Base-by-base conservation (phyloP, 2,329 filamentous ascomycete species). In the Stachybotrys chartarum region DNA sequence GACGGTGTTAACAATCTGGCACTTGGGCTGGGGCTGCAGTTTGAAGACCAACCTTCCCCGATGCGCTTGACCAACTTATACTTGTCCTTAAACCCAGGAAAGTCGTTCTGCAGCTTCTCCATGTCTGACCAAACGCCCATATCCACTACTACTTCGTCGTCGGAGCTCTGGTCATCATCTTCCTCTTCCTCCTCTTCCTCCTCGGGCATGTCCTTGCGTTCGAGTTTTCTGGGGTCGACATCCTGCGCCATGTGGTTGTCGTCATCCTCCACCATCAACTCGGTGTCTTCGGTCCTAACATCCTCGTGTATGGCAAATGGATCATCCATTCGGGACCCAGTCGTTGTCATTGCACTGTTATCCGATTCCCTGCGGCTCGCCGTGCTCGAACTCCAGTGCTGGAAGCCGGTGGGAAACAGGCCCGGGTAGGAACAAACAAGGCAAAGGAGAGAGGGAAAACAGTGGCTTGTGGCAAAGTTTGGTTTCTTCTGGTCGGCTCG, bases 31-130 rank as follows among this genome's bases (percentile, higher is more conserved):
- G n/a, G 17, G n/a, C 12, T 42, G 35, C 14, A 14, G 5, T 14
- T 10, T 54, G 35, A 54, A 6, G 35, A 63, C 66, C 55, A 73
- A 92, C 91, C 94, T 82, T 99, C 94, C 66, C 94, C 94, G 66
- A 99, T 99, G 59, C 93, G 87, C 73, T 97, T 97, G 69, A 99
- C 94, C 54, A 99, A 75, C 54, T 92, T 86, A 72, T 93, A 99
- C 56, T 87, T 85, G 64, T 90, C 81, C 61, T 83, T 87, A 69
- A 97, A 95, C 53, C 88, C 90, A 44, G 86, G 86, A 68, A 97
- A 97, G 39, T 85, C 87, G 54, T 84, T 79, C 63, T 93, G 86
- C 56, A 99, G 84, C 62, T 86, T 90, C 53, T 85, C 83, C 83
- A 99, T 99, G 70, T 99, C 94, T 54, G 91, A 85, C 58, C 85